Evolutionary conservation across 305 asterid species (phyloP), one percentile per base, ranked within the genome.

Genomic region (Withania somnifera): DNA sequence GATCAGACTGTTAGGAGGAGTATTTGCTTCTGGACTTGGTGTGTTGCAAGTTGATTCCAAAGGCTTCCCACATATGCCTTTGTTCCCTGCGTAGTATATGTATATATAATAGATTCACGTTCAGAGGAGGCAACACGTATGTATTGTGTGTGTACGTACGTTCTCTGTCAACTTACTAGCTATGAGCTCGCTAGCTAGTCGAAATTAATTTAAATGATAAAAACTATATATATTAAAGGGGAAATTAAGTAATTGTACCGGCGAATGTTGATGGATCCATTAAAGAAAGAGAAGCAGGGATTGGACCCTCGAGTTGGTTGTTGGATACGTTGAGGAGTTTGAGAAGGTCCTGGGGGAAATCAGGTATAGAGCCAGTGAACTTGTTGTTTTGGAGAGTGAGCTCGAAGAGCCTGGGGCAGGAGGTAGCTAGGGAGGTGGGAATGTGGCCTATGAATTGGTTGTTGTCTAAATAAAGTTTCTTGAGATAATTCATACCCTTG

Each of bases 301-400:
- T 90, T 11, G 94, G 92, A 73, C 98, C 98, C 79, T 92, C 92
- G 79, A 94, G 85, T 45, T 83, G 95, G 84, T 94, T 92, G 88
- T 92, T 88, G 32, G 98, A 93, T n/a, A 92, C 89, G 64, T 94
- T 91, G 28, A 94, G 69, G 2, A 79, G 22, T 54, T 84, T 89
- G 75, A 94, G 91, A 26, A 50, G n/a, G 34, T 88, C 91, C 0
- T 85, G 85, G 79, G 86, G 91, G 56, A 94, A 80, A 17, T 81
- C 56, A 1, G 97, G 98, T 10, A 94, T 88, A 67, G 79, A 34
- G 36, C 97, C 97, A 3, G 88, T 85, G 86, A 94, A 92, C 26
- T 86, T 91, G 64, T 94, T 94, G 81, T 91, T 88, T 85, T 94
- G 89, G 28, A 94, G 88, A 83, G 90, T 89, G 85, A 94, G 81